These are phyloP conservation scores for Grigorovia humatica DNA, from an alignment of 805 yeast species.

Conservation along the genomic window DNA sequence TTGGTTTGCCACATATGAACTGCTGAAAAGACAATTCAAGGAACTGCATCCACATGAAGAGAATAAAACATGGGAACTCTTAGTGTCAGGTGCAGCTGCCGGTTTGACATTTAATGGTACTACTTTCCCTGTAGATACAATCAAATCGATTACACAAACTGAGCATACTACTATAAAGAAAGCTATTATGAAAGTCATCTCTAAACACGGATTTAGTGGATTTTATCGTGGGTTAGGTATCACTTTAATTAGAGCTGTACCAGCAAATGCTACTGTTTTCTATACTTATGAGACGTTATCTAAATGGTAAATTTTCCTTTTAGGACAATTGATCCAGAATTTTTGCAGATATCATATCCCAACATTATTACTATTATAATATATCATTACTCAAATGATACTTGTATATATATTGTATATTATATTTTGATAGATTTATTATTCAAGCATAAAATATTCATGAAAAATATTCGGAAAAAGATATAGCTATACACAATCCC, in stretches of 20 bases:
- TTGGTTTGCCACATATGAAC: constrained; percentile 89
- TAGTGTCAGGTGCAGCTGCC: constrained; percentile 76
- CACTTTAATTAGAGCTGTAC: constrained; percentile 71
- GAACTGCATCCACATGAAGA: constrained; percentile 18
- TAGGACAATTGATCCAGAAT: too few species aligned
- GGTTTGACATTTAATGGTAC: constrained; percentile 75
- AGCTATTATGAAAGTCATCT: constrained; percentile 32
- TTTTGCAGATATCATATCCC: not conserved
- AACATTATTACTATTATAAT: too few species aligned
- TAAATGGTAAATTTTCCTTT: constrained; percentile 2
- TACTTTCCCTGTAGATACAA: constrained; percentile 82
- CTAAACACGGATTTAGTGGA: constrained; percentile 53
- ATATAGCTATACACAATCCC: not conserved
- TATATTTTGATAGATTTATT: not conserved
- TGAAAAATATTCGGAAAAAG: not conserved
- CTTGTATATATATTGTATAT: not conserved
- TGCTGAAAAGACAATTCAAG: constrained; percentile 30
- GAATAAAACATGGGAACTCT: constrained; percentile 41
- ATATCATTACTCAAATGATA: too few species aligned
- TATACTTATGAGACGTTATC: constrained; percentile 54
- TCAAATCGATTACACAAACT: constrained; percentile 73
- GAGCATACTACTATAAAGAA: constrained; percentile 32
- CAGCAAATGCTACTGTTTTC: constrained; percentile 84
- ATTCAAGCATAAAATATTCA: not conserved
- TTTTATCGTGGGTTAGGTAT: constrained; percentile 81